A percentile compares a stretch with the other conserved stretches of the same genome.
These are phyloP conservation scores for Monilinia laxa DNA, from an alignment of 2,329 filamentous ascomycete species.

Conservation along the genomic window DNA sequence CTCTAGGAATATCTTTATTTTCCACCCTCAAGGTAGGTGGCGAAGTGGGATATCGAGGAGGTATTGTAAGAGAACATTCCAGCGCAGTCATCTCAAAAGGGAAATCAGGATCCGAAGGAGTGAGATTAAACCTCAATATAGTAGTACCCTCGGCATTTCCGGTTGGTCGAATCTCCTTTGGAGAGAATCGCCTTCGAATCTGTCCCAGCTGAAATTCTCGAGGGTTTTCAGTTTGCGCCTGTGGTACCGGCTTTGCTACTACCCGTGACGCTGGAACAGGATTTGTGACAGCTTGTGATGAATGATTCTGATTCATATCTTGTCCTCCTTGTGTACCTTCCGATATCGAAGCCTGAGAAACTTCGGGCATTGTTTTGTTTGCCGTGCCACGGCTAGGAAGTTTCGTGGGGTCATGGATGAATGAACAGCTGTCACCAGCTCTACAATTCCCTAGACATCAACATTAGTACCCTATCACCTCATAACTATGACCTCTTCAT, in stretches of 20 bases:
- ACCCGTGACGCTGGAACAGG: slow-evolving; percentile 47
- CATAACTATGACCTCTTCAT: slow-evolving; percentile 26
- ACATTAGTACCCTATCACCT: slow-evolving; percentile 32
- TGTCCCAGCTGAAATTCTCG: slow-evolving; percentile 74
- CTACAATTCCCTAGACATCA: slow-evolving; percentile 48
- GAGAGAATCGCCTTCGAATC: slow-evolving; percentile 64
- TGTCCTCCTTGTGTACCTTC: slow-evolving; percentile 18
- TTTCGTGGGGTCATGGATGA: slow-evolving; percentile 46
- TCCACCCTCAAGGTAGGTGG: slow-evolving; percentile 60
- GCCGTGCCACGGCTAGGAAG: slow-evolving; percentile 27
- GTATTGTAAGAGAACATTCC: slow-evolving; percentile 66
- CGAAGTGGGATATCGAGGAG: slow-evolving; percentile 58
- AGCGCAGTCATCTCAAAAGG: slow-evolving; percentile 72
- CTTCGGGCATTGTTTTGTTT: slow-evolving; percentile 26
- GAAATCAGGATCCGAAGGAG: slow-evolving; percentile 79
- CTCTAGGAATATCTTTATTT: slow-evolving; percentile 69
- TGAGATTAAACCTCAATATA: slow-evolving; percentile 62
- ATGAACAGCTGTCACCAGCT: slow-evolving; percentile 52
- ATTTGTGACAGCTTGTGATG: slow-evolving; percentile 39
- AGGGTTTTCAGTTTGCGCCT: slow-evolving; percentile 64
- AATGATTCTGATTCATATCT: slow-evolving; percentile 35
- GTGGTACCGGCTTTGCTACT: slow-evolving; percentile 64
- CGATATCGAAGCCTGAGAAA: slow-evolving; percentile 25
- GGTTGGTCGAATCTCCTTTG: slow-evolving; percentile 44
- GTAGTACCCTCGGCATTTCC: slow-evolving; percentile 41